A percentile compares a stretch with the other conserved stretches of the same genome.
Evolutionary conservation across 805 yeast species (phyloP).

Genomic region (Starmerella apicola): DNA sequence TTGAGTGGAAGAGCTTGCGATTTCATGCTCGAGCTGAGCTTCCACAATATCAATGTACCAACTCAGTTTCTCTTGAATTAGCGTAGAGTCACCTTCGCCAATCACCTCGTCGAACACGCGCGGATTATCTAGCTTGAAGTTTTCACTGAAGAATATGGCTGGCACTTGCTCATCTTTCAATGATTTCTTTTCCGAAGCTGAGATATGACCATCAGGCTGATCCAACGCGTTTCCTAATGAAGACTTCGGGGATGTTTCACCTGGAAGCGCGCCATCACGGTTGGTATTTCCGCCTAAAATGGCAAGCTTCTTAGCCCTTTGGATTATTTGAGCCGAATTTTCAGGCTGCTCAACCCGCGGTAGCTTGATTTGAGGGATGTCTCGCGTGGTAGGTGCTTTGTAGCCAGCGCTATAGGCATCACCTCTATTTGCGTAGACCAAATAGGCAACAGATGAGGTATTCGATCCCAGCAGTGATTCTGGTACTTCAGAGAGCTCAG

Average conservation of each 20-base stretch:
- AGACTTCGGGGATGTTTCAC: not conserved
- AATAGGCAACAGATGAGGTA: conserved; percentile 61
- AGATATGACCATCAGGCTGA: not conserved
- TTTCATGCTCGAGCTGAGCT: conserved; percentile 64
- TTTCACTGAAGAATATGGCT: conserved; percentile 46
- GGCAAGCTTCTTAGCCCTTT: not conserved
- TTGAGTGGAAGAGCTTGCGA: conserved; percentile 69
- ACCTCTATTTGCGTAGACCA: conserved; percentile 39
- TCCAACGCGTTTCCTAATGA: not conserved
- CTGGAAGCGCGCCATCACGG: not conserved
- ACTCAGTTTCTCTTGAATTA: conserved; percentile 64
- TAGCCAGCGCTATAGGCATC: conserved; percentile 33
- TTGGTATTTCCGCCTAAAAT: not conserved
- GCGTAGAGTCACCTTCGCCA: conserved; percentile 39
- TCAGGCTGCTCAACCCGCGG: conserved; percentile 39
- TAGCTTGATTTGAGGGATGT: conserved; percentile 71
- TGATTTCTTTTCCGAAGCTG: not conserved
- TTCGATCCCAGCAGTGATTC: conserved; percentile 3
- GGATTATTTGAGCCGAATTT: not conserved
- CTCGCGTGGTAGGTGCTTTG: conserved; percentile 54
- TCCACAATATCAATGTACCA: conserved; percentile 79
- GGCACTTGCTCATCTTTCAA: conserved; percentile 39
- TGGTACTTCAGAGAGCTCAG: conserved; percentile 2
- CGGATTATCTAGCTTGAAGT: conserved; percentile 80
- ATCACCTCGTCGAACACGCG: conserved; percentile 65